phyloP scores from a whole-genome alignment of 73 alveolate genomes.

The Effrenium voratum region DNA sequence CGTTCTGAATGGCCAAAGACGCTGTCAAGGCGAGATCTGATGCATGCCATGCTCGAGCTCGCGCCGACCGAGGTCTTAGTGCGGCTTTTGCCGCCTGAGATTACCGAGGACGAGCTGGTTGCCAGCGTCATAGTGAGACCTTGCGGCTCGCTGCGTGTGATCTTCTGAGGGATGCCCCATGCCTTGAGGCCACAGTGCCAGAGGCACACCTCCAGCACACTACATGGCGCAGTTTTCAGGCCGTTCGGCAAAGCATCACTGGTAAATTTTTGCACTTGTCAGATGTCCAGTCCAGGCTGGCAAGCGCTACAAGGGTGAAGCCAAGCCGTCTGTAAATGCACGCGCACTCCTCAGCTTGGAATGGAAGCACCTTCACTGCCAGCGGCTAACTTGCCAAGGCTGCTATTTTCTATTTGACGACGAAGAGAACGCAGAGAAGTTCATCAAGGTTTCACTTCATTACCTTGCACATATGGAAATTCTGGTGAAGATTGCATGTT shows the following conservation, averaged over 20 bases:
- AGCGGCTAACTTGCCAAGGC: neutral
- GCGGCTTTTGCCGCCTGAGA: constrained; percentile 91
- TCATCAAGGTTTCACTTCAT: constrained; percentile 58
- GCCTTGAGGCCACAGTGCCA: constrained; percentile 54
- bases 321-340: constrained; percentile 71
- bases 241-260: neutral
- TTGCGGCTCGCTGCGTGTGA: neutral
- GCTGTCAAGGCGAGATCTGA: constrained; percentile 34
- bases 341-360: neutral
- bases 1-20: constrained; percentile 78
- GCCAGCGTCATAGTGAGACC: neutral
- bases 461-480: neutral
- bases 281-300: constrained; percentile 26
- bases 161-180: neutral
- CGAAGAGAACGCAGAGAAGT: constrained; percentile 79
- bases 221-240: constrained; percentile 92
- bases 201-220: constrained; percentile 66
- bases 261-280: neutral
- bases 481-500: too few species aligned
- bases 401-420: constrained; percentile 77
- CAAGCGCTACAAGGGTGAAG: constrained; percentile 85
- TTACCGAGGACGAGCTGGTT: constrained; percentile 79
- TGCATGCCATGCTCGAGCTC: neutral
- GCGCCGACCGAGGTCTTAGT: constrained; percentile 39
- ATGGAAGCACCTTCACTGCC: neutral